phyloP scores from a whole-genome alignment of 2,329 filamentous ascomycete genomes.

The Penicillium palitans region DNA sequence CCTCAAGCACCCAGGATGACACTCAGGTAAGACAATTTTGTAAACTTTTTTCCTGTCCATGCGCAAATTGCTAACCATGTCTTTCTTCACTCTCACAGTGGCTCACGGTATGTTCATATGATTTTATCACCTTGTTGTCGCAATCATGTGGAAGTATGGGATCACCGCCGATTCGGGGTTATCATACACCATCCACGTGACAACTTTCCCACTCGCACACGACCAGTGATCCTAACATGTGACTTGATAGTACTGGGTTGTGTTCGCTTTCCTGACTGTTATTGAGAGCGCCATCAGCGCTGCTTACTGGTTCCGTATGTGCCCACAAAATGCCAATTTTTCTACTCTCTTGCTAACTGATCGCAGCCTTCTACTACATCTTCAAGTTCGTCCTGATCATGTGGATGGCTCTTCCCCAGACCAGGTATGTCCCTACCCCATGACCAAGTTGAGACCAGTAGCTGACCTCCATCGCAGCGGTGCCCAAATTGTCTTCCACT shows the following conservation, averaged over 20 bases:
- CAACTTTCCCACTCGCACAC: constrained; percentile 4
- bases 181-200: constrained; percentile 29
- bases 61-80: constrained; percentile 20
- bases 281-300: constrained; percentile 66
- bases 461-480: constrained; percentile 59
- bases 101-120: constrained; percentile 55
- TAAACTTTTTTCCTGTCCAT: neutral
- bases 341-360: constrained; percentile 24
- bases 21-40: constrained; percentile 56
- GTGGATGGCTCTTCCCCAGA: constrained; percentile 95
- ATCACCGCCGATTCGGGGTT: constrained; percentile 12
- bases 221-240: constrained; percentile 15
- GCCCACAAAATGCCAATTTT: neutral
- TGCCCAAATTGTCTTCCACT: constrained; percentile 94
- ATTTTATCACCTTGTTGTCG: constrained; percentile 11
- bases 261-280: constrained; percentile 65
- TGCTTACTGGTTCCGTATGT: constrained; percentile 67
- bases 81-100: constrained; percentile 46
- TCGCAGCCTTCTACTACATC: constrained; percentile 87
- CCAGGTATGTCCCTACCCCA: constrained; percentile 65
- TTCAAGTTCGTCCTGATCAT: constrained; percentile 98
- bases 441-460: neutral
- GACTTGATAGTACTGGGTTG: constrained; percentile 62
- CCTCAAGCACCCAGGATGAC: constrained; percentile 60
- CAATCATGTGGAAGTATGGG: constrained; percentile 13